Percentiles rank a stretch among this genome's conserved stretches.
These are phyloP conservation scores for Fusarium solani-melongenae DNA, from an alignment of 2,329 filamentous ascomycete genomes.

Conservation along the genomic window DNA sequence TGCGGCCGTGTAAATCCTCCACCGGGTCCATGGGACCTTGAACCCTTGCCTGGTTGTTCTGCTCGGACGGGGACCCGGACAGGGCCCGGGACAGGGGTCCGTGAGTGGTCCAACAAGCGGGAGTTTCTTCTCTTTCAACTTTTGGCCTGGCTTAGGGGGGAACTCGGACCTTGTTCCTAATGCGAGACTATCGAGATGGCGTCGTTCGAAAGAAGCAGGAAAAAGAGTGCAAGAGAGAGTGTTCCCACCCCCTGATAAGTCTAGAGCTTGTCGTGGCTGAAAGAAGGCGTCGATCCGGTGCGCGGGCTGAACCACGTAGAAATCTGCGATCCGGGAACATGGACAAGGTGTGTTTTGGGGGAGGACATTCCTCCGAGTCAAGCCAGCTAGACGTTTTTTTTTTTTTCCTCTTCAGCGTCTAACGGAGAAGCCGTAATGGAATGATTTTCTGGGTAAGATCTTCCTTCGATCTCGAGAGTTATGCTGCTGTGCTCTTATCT, in stretches of 20 bases:
- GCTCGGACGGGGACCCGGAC: not conserved
- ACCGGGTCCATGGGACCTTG: conserved; percentile 2
- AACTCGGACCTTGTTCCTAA: conserved; percentile 33
- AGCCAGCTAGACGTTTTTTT: not conserved
- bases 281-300: conserved; percentile 23
- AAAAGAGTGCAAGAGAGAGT: not conserved
- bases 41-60: not conserved
- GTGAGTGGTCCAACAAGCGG: not conserved
- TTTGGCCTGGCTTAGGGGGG: not conserved
- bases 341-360: not conserved
- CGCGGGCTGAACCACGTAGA: conserved; percentile 5
- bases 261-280: conserved; percentile 33
- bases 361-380: not conserved
- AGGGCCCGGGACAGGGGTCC: not conserved
- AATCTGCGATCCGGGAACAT: conserved; percentile 21
- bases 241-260: conserved; percentile 2
- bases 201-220: not conserved
- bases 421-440: not conserved
- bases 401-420: not conserved
- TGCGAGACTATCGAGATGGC: conserved; percentile 41
- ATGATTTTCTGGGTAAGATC: not conserved
- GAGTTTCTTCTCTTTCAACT: too few relatives aligned
- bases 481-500: not conserved
- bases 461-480: not conserved
- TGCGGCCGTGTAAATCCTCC: conserved; percentile 9